These are phyloP conservation scores for Aureoboletus auriporus DNA, from an alignment of 768 basidiomycete species.

Conservation along the genomic window DNA sequence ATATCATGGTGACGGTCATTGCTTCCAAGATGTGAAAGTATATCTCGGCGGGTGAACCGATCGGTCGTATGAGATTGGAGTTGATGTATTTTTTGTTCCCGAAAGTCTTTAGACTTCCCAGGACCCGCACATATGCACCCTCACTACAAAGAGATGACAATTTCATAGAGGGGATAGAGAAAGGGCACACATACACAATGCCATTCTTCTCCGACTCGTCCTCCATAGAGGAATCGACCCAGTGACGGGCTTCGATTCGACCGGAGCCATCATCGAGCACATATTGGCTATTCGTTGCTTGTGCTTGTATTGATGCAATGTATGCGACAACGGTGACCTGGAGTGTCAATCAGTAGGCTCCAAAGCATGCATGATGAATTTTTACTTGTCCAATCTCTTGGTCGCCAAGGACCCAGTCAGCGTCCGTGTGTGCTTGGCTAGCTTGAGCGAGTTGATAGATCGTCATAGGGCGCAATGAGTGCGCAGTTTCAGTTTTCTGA, in stretches of 20 bases:
- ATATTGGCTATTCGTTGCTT: conserved; percentile 80
- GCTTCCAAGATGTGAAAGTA: conserved; percentile 80
- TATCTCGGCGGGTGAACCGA: conserved; percentile 70
- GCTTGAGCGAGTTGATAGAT: conserved; percentile 73
- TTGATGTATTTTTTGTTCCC: conserved; percentile 80
- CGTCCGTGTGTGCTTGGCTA: conserved; percentile 81
- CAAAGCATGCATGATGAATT: background rate
- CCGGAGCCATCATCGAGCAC: conserved; percentile 86
- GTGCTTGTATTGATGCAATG: conserved; percentile 61
- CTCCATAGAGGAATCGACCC: conserved; percentile 66
- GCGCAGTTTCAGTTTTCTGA: conserved; percentile 36
- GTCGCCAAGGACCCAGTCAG: conserved; percentile 83
- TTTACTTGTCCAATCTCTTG: conserved; percentile 76
- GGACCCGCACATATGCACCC: conserved; percentile 73
- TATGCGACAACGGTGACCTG: conserved; percentile 75
- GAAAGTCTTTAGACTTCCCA: conserved; percentile 80
- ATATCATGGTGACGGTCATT: conserved; percentile 60
- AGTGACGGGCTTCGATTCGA: conserved; percentile 70
- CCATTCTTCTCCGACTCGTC: conserved; percentile 50
- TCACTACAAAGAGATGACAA: conserved; percentile 42
- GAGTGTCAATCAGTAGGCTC: conserved; percentile 1
- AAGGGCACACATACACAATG: conserved; percentile 37
- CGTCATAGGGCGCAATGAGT: conserved; percentile 69
- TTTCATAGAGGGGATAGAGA: background rate
- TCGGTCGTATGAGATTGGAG: conserved; percentile 64